Evolutionary conservation across 768 basidiomycete genomes (phyloP).

Genomic region (Hirschioporus abietinus): DNA sequence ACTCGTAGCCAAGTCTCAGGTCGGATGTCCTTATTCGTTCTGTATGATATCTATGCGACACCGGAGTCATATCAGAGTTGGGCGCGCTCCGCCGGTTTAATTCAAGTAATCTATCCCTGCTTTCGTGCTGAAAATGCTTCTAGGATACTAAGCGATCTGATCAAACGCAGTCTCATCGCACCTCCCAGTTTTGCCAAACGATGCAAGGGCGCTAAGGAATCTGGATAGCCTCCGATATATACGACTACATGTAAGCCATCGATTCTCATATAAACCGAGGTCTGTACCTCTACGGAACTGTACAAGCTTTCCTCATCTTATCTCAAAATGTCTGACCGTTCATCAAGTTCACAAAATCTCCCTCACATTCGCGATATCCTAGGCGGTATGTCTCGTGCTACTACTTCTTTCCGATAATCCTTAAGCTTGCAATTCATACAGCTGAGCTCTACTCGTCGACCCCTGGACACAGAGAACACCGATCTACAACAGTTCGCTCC

Average conservation of each 20-base stretch:
- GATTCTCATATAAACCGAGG: not conserved
- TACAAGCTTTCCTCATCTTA: not conserved
- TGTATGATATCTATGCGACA: not conserved
- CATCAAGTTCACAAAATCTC: not conserved
- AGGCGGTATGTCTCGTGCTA: not conserved
- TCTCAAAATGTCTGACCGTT: not conserved
- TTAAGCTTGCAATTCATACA: not conserved
- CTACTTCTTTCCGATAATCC: not conserved
- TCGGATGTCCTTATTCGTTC: not conserved
- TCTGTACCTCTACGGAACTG: not conserved
- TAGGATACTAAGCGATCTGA: not conserved
- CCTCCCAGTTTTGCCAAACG: not conserved
- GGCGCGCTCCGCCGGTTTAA: not conserved
- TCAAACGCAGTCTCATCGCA: not conserved
- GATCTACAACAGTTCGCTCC: not conserved
- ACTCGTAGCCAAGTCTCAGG: not conserved
- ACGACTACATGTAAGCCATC: not conserved
- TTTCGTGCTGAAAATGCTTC: not conserved
- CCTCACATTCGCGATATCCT: not conserved
- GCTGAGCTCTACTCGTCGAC: not conserved
- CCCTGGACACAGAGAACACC: too few relatives aligned
- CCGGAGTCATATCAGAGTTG: conserved; percentile 1
- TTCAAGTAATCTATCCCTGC: not conserved
- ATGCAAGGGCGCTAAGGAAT: not conserved
- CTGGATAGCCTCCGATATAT: not conserved